Conservation (phyloP, 768 basidiomycete genomes). For the Xerocomus potaroensis region DNA sequence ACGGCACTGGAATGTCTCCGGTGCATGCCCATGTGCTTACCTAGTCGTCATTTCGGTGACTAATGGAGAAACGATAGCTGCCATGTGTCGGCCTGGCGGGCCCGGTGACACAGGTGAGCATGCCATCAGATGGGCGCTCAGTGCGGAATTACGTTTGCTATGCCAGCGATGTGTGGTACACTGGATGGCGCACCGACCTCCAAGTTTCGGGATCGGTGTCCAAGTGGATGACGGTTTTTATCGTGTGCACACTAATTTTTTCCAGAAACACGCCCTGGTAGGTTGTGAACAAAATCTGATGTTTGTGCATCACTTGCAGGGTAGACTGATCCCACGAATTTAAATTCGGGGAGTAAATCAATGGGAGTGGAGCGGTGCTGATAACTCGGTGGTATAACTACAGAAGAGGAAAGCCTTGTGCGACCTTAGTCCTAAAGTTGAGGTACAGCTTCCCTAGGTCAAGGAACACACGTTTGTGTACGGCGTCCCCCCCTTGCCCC, state of each 20-base stretch:
- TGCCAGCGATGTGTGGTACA: neutral
- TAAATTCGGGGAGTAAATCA: conserved; percentile 17
- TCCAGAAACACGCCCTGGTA: no score
- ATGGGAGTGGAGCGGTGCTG: conserved; percentile 10
- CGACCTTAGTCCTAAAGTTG: neutral
- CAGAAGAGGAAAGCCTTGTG: conserved; percentile 4
- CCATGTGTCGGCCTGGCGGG: conserved; percentile 15
- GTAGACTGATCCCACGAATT: conserved; percentile 18
- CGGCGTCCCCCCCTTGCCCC: conserved; percentile 5
- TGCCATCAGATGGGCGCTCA: conserved; percentile 12
- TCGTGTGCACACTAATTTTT: neutral
- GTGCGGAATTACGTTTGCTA: conserved; percentile 5
- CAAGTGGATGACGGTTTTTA: neutral
- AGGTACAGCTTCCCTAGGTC: neutral
- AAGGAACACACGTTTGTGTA: conserved; percentile 7
- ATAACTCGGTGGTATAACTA: conserved; percentile 21
- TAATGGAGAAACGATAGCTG: neutral
- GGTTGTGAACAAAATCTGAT: neutral
- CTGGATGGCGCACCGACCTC: conserved; percentile 6
- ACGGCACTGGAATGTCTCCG: neutral
- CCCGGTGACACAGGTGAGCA: conserved; percentile 9
- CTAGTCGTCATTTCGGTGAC: conserved; percentile 6
- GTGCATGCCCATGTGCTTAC: neutral
- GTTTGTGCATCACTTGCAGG: neutral
- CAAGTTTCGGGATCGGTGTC: neutral